Percentiles rank a stretch among this genome's conserved stretches.
Evolutionary conservation across 495 filamentous ascomycete genomes (phyloP).

Genomic region (Apodospora peruviana): DNA sequence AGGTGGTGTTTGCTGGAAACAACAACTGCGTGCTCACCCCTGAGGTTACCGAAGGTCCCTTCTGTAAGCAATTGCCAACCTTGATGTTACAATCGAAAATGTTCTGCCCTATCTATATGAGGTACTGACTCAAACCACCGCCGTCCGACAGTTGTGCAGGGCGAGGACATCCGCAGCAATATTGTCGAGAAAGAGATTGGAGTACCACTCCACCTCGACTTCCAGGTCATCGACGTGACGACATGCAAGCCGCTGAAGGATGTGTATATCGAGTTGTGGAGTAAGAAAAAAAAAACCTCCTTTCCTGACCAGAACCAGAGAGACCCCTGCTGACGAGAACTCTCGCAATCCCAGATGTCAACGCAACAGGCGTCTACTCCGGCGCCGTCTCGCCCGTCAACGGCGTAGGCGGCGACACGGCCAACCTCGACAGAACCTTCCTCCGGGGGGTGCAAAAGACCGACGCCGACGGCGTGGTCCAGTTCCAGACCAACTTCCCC

Average conservation of each 20-base stretch:
- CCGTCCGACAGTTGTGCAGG: conserved; percentile 17
- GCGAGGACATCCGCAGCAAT: conserved; percentile 46
- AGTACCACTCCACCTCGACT: conserved; percentile 51
- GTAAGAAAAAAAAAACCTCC: too few species aligned
- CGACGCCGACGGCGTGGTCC: conserved; percentile 40
- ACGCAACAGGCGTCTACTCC: conserved; percentile 47
- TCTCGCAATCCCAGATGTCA: too few species aligned
- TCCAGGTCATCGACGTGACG: conserved; percentile 53
- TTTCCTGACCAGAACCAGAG: too few species aligned
- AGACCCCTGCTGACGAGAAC: too few species aligned
- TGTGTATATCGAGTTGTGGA: conserved; percentile 56
- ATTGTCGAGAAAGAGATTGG: conserved; percentile 49
- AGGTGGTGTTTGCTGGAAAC: not conserved
- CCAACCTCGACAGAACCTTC: conserved; percentile 37
- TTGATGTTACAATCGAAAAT: too few species aligned
- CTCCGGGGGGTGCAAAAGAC: conserved; percentile 47
- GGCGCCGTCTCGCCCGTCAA: conserved; percentile 38
- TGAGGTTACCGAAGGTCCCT: conserved; percentile 13
- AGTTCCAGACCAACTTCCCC: conserved; percentile 49
- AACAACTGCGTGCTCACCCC: not conserved
- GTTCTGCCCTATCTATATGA: too few species aligned
- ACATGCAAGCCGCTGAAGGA: conserved; percentile 52
- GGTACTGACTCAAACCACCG: not conserved
- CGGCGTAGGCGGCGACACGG: conserved; percentile 22
- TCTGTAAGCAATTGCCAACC: conserved; percentile 33